These are phyloP conservation scores for Parsonsia alboflavescens DNA, from an alignment of 257 asterid species.

Conservation along the genomic window DNA sequence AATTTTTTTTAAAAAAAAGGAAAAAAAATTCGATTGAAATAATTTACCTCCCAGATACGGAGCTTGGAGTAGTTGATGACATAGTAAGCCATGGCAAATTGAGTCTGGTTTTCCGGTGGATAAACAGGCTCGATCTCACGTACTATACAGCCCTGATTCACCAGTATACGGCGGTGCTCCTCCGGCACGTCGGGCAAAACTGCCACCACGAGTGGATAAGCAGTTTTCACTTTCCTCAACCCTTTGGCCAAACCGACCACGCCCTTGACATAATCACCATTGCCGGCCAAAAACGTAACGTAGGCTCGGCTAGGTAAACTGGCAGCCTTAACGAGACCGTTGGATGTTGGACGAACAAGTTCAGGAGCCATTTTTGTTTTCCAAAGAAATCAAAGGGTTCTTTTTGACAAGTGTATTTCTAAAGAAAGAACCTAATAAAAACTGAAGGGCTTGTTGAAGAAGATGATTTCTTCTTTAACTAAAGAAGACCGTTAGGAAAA, in stretches of 20 bases:
- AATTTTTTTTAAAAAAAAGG: too few relatives aligned
- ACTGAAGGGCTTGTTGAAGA: not conserved
- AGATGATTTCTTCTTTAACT: not conserved
- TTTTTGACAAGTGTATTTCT: not conserved
- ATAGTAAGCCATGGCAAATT: constrained; percentile 34
- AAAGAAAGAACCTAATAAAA: not conserved
- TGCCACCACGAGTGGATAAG: constrained; percentile 34
- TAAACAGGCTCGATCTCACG: constrained; percentile 32
- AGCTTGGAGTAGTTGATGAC: constrained; percentile 39
- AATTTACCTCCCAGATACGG: constrained; percentile 21
- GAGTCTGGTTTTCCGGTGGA: constrained; percentile 26
- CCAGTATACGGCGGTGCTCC: constrained; percentile 33
- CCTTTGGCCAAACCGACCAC: constrained; percentile 37
- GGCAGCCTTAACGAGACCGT: constrained; percentile 16
- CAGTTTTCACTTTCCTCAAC: constrained; percentile 23
- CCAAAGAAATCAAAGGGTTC: too few relatives aligned
- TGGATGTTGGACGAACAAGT: not conserved
- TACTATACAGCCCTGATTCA: constrained; percentile 28
- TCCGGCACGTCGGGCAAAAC: constrained; percentile 35
- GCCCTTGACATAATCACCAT: constrained; percentile 35
- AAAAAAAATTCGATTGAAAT: too few relatives aligned
- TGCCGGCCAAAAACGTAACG: constrained; percentile 31
- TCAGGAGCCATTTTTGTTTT: not conserved
- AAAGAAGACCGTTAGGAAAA: not conserved
- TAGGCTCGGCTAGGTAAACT: constrained; percentile 27